Evolutionary conservation across 2,329 filamentous ascomycete genomes (phyloP).

Genomic region (Apiospora kogelbergensis): DNA sequence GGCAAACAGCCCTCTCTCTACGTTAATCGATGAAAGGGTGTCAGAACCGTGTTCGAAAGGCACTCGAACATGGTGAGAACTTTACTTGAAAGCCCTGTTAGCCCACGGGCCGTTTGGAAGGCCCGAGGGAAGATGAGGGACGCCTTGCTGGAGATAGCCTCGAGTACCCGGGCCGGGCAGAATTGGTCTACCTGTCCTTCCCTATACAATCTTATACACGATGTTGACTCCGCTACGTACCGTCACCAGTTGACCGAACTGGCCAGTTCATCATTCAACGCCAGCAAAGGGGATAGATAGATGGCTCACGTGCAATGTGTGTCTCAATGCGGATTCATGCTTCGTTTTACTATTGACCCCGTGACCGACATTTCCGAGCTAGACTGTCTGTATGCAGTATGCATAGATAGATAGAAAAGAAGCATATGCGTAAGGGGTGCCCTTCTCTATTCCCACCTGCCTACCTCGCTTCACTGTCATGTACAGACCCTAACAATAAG

Average conservation of each 20-base stretch:
- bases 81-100: not conserved
- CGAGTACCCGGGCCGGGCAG: not conserved
- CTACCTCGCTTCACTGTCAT: not conserved
- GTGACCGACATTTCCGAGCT: not conserved
- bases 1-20: not conserved
- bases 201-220: not conserved
- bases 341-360: not conserved
- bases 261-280: too few relatives aligned
- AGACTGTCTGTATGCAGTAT: too few relatives aligned
- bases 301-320: not conserved
- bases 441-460: not conserved
- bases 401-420: not conserved
- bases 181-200: not conserved
- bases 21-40: not conserved
- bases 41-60: not conserved
- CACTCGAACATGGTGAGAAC: not conserved
- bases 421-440: not conserved
- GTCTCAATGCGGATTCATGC: not conserved
- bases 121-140: not conserved
- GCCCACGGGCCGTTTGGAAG: not conserved
- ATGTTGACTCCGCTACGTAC: too few relatives aligned
- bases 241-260: too few relatives aligned
- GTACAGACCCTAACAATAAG: not conserved
- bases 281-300: not conserved
- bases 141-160: not conserved